phyloP scores from a whole-genome alignment of 192 early-diverging fungal species.

The Cladochytrium replicatum region DNA sequence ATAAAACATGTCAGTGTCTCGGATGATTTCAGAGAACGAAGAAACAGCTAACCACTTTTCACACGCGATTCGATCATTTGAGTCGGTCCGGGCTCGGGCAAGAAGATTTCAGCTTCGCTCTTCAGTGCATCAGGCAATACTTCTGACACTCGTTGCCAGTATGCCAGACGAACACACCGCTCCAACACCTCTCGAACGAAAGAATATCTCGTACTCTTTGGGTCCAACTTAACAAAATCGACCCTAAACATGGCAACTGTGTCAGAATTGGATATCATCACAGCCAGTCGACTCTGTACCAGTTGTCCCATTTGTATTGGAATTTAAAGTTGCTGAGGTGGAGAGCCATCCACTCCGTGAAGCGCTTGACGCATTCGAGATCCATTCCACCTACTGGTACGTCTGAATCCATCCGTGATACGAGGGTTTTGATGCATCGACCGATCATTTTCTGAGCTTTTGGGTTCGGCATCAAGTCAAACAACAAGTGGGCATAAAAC shows the following conservation, averaged over 20 bases:
- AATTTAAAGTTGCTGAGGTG: conserved; percentile 91
- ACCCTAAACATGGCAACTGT: too few species aligned
- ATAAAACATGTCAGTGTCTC: too few species aligned
- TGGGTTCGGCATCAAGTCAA: conserved; percentile 53
- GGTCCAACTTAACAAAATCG: conserved; percentile 34
- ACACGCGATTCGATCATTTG: too few species aligned
- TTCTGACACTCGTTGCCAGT: conserved; percentile 78
- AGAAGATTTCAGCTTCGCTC: conserved; percentile 37
- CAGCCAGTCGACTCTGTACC: too few species aligned
- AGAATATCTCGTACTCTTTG: conserved; percentile 44
- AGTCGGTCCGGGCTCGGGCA: too few species aligned
- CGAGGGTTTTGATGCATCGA: conserved; percentile 51
- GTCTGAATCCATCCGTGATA: conserved; percentile 42
- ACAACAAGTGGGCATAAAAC: conserved; percentile 63
- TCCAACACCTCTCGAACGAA: conserved; percentile 85
- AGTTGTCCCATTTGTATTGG: conserved; percentile 80
- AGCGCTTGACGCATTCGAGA: conserved; percentile 71
- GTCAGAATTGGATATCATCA: too few species aligned
- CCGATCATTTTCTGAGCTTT: conserved; percentile 56
- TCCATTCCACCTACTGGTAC: conserved; percentile 51
- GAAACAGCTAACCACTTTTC: too few species aligned
- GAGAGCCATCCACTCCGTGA: conserved; percentile 81
- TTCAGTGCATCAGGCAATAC: conserved; percentile 60
- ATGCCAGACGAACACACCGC: conserved; percentile 74
- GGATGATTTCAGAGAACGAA: too few species aligned